Percentiles rank a stretch among this genome's conserved stretches.
phyloP scores from a whole-genome alignment of 208 protist genomes.

The Acanthamoeba castellanii region DNA sequence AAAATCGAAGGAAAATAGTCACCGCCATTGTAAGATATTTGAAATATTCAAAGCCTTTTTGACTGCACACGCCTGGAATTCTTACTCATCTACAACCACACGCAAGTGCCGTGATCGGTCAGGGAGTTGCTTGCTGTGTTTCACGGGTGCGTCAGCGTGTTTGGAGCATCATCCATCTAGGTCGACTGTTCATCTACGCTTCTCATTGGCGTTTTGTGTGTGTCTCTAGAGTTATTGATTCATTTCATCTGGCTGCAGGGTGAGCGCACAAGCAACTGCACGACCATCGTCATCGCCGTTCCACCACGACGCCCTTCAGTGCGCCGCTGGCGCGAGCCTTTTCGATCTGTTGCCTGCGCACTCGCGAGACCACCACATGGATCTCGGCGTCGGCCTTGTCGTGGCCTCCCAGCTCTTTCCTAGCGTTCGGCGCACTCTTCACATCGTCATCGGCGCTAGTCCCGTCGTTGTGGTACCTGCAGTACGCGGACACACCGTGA shows the following conservation, averaged over 20 bases:
- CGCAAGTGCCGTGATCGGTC: too few relatives aligned
- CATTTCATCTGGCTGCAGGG: background rate
- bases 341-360: slow-evolving; percentile 1
- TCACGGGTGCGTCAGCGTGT: too few relatives aligned
- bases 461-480: background rate
- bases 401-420: background rate
- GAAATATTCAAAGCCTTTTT: too few relatives aligned
- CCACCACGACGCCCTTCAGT: slow-evolving; percentile 27
- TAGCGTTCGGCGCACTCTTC: background rate
- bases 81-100: too few relatives aligned
- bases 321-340: background rate
- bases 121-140: too few relatives aligned
- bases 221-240: background rate
- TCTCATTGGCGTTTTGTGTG: too few relatives aligned
- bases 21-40: too few relatives aligned
- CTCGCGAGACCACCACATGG: background rate
- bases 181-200: too few relatives aligned
- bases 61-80: too few relatives aligned
- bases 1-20: too few relatives aligned
- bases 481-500: background rate
- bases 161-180: too few relatives aligned
- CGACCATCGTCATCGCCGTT: background rate
- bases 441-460: background rate
- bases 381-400: slow-evolving; percentile 9
- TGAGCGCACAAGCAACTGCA: background rate